Conservation (phyloP, 495 filamentous ascomycete species). For the Lasiosphaeria miniovina region DNA sequence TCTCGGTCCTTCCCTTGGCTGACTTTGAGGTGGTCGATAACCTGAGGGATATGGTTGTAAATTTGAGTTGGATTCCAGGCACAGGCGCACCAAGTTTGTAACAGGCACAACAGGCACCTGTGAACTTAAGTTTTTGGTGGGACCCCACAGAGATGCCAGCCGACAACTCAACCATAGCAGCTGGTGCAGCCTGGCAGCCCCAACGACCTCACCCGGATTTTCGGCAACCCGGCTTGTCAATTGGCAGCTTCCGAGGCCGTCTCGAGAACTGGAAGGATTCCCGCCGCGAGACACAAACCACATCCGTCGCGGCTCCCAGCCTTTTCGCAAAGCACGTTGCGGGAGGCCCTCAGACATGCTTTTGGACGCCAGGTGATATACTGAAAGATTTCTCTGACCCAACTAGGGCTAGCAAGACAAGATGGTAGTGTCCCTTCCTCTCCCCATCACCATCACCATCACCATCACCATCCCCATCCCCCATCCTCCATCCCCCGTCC, state of each 20-base stretch:
- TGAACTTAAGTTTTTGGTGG: too few relatives aligned
- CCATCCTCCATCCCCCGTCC: background rate
- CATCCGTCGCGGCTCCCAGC: slow-evolving; percentile 6
- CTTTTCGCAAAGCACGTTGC: slow-evolving; percentile 11
- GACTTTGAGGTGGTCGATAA: too few relatives aligned
- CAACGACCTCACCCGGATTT: slow-evolving; percentile 8
- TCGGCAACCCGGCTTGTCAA: slow-evolving; percentile 12
- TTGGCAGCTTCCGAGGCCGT: slow-evolving; percentile 1
- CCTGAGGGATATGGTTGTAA: too few relatives aligned
- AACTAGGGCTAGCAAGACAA: slow-evolving; percentile 16
- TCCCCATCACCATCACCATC: too few relatives aligned
- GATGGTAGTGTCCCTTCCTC: slow-evolving; percentile 22
- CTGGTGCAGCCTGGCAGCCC: background rate
- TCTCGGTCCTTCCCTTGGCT: too few relatives aligned
- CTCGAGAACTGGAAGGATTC: background rate
- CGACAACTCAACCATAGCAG: too few relatives aligned
- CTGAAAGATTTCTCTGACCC: slow-evolving; percentile 6
- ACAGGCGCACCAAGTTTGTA: too few relatives aligned
- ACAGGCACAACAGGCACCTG: too few relatives aligned
- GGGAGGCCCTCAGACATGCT: slow-evolving; percentile 10
- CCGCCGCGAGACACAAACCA: background rate
- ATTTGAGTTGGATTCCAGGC: too few relatives aligned
- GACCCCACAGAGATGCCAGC: background rate
- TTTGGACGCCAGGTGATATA: slow-evolving; percentile 17
- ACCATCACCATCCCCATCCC: too few relatives aligned